These are phyloP conservation scores for Cryptosporidium canis DNA, from an alignment of 169 alveolate genomes.

Conservation along the genomic window DNA sequence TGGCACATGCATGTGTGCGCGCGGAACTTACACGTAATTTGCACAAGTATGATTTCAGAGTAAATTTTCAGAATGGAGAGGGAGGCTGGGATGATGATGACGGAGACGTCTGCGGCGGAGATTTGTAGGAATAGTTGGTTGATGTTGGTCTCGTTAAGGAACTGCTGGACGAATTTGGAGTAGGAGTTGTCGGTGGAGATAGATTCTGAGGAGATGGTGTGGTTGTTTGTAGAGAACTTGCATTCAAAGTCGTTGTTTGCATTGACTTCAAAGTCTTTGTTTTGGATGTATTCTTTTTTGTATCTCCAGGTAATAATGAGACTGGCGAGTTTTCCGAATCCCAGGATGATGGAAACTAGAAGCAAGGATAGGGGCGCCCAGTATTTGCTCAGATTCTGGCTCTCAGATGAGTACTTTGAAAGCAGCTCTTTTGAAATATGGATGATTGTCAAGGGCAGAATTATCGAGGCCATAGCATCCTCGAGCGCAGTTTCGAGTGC, in stretches of 20 bases:
- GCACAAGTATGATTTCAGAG: background rate
- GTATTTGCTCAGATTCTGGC: background rate
- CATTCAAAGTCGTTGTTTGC: constrained; percentile 2
- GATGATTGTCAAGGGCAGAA: constrained; percentile 66
- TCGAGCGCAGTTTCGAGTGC: constrained; percentile 78
- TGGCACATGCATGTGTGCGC: background rate
- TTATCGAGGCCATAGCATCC: constrained; percentile 76
- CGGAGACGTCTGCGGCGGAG: constrained; percentile 19
- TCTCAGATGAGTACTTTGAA: background rate
- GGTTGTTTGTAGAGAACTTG: background rate
- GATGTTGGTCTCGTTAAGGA: background rate
- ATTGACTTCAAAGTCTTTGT: background rate
- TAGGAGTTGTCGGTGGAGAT: background rate
- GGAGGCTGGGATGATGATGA: constrained; percentile 27
- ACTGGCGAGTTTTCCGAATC: constrained; percentile 66
- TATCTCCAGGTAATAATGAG: constrained; percentile 14
- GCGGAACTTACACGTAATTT: constrained; percentile 22
- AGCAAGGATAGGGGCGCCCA: constrained; percentile 16
- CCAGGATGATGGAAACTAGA: background rate
- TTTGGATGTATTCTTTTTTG: background rate
- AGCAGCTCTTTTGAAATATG: background rate
- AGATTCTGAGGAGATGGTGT: background rate
- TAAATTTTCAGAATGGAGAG: background rate
- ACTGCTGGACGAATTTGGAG: background rate
- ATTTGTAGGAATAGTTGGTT: background rate